Conservation (phyloP, 768 basidiomycete genomes). For the Sporobolomyces pararoseus region DNA sequence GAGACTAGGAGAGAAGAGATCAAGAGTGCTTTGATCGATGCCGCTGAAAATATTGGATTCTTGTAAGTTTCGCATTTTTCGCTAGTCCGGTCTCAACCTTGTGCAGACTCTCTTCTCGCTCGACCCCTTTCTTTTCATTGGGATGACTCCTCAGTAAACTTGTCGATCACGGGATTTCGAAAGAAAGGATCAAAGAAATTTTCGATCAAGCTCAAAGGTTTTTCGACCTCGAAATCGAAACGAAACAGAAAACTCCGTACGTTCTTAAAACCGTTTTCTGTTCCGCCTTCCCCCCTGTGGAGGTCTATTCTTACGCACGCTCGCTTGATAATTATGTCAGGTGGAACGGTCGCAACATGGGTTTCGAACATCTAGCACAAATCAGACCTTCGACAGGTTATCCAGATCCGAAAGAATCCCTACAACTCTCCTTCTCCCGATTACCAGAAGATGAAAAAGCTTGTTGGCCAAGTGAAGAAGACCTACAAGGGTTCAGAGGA, state of each 20-base stretch:
- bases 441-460: conserved; percentile 23
- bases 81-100: no score
- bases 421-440: conserved; percentile 44
- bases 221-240: conserved; percentile 42
- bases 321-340: no score
- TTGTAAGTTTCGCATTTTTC: conserved; percentile 37
- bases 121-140: background rate
- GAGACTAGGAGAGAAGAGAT: conserved; percentile 44
- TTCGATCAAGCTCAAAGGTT: conserved; percentile 43
- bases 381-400: conserved; percentile 46
- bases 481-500: conserved; percentile 38
- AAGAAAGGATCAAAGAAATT: conserved; percentile 39
- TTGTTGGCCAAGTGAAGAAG: conserved; percentile 43
- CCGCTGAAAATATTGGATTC: conserved; percentile 45
- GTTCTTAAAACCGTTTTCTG: background rate
- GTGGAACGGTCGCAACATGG: conserved; percentile 34
- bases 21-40: conserved; percentile 43
- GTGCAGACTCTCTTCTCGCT: background rate
- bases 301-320: no score
- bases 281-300: background rate
- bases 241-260: conserved; percentile 45
- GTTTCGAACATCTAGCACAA: conserved; percentile 30
- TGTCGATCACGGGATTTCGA: conserved; percentile 45
- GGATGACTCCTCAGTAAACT: conserved; percentile 35
- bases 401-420: conserved; percentile 45